These are phyloP conservation scores for Venturia oleaginea DNA, from an alignment of 2,329 filamentous ascomycete species.

Conservation along the genomic window DNA sequence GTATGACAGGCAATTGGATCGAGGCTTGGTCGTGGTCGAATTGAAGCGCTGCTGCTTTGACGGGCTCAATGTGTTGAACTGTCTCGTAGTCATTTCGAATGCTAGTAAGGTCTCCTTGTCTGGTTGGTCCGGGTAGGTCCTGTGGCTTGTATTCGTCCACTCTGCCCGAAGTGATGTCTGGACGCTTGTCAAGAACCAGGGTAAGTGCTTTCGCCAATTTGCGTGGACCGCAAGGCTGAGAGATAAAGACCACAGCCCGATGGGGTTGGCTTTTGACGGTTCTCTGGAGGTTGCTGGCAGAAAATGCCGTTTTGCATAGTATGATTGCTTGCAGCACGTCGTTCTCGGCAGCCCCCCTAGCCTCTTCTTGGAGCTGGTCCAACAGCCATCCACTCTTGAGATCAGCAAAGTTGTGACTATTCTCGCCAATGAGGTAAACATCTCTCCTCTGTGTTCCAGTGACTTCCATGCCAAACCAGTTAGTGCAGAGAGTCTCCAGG, in stretches of 20 bases:
- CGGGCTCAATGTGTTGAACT: background rate
- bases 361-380: background rate
- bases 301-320: background rate
- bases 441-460: background rate
- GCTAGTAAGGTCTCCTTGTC: background rate
- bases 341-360: background rate
- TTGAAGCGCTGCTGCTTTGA: background rate
- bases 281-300: background rate
- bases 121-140: background rate
- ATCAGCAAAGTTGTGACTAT: background rate
- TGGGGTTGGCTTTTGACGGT: background rate
- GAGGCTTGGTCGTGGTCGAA: background rate
- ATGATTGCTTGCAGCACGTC: background rate
- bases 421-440: background rate
- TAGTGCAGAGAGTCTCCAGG: background rate
- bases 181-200: background rate
- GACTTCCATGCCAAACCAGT: background rate
- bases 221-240: constrained; percentile 4
- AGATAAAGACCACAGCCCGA: constrained; percentile 6
- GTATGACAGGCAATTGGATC: background rate
- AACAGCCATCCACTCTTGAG: background rate
- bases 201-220: constrained; percentile 1
- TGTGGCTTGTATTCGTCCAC: background rate
- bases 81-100: background rate
- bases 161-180: background rate